Evolutionary conservation across 306 rosid species (phyloP).

Genomic region (Rubus parviflorus): DNA sequence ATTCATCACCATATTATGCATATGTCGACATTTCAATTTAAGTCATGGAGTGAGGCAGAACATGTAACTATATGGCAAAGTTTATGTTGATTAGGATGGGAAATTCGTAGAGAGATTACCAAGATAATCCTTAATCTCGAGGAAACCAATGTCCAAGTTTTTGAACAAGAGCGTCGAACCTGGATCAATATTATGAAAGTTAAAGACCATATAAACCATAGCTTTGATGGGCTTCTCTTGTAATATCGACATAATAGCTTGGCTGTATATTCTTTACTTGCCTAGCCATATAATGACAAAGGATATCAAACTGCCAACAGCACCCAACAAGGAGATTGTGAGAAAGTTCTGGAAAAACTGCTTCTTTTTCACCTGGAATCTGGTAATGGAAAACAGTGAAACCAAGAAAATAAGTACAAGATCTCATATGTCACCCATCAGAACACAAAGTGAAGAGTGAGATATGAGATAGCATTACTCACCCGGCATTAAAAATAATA

Average conservation of each 20-base stretch:
- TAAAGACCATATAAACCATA: conserved; percentile 13
- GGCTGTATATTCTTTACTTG: conserved; percentile 23
- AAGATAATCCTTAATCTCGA: conserved; percentile 52
- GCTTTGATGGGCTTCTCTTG: not conserved
- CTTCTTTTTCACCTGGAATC: conserved; percentile 77
- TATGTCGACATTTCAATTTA: not conserved
- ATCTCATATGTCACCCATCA: not conserved
- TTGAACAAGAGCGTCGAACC: conserved; percentile 51
- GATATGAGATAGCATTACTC: conserved; percentile 14
- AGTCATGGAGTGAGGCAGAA: not conserved
- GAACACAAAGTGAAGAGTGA: not conserved
- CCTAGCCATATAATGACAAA: conserved; percentile 58
- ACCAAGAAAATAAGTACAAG: conserved; percentile 16
- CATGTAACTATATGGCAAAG: not conserved
- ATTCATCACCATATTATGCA: not conserved
- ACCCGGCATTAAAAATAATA: conserved; percentile 80
- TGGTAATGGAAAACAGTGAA: conserved; percentile 18
- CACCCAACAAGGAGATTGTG: conserved; percentile 58
- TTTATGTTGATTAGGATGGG: not conserved
- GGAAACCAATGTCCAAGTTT: conserved; percentile 48
- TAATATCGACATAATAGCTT: not conserved
- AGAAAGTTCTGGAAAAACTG: conserved; percentile 61
- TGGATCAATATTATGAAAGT: conserved; percentile 36
- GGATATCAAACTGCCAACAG: conserved; percentile 54
- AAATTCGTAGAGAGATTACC: conserved; percentile 41